phyloP scores from a whole-genome alignment of 2,329 filamentous ascomycete species.

The Exophiala sp. region DNA sequence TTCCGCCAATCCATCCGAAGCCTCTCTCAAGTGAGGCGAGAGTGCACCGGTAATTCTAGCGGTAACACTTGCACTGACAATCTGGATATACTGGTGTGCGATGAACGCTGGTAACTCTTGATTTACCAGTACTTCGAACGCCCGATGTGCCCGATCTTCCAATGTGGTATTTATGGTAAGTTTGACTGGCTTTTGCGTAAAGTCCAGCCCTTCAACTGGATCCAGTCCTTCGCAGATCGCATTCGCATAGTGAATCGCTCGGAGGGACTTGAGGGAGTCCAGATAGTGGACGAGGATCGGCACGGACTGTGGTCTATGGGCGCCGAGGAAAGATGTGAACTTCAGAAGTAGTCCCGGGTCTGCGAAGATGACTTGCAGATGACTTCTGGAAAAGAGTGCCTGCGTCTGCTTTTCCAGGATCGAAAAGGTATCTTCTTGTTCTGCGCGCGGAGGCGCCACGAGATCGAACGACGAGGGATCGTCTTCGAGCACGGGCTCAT shows the following conservation, averaged over 20 bases:
- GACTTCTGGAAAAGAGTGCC: constrained; percentile 62
- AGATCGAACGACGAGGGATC: constrained; percentile 36
- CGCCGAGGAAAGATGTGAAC: constrained; percentile 65
- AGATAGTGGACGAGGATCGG: constrained; percentile 68
- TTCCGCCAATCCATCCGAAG: constrained; percentile 72
- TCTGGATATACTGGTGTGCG: constrained; percentile 64
- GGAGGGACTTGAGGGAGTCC: constrained; percentile 66
- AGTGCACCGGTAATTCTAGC: constrained; percentile 65
- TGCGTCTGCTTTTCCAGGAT: constrained; percentile 61
- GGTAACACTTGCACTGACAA: constrained; percentile 67
- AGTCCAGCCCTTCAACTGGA: constrained; percentile 54
- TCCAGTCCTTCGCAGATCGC: constrained; percentile 61
- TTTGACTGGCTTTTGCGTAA: constrained; percentile 50
- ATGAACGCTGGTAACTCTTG: constrained; percentile 72
- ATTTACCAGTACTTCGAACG: constrained; percentile 61
- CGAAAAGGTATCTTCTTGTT: constrained; percentile 41
- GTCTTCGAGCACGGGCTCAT: constrained; percentile 30
- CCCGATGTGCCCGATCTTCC: constrained; percentile 60
- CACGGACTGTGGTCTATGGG: constrained; percentile 59
- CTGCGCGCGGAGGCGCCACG: constrained; percentile 31
- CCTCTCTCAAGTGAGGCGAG: constrained; percentile 60
- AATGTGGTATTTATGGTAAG: constrained; percentile 58
- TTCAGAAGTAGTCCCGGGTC: constrained; percentile 60
- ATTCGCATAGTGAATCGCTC: constrained; percentile 69
- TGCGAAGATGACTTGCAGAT: constrained; percentile 63